These are phyloP conservation scores for Xylaria sp. DNA, from an alignment of 2,329 filamentous ascomycete genomes.

Conservation along the genomic window DNA sequence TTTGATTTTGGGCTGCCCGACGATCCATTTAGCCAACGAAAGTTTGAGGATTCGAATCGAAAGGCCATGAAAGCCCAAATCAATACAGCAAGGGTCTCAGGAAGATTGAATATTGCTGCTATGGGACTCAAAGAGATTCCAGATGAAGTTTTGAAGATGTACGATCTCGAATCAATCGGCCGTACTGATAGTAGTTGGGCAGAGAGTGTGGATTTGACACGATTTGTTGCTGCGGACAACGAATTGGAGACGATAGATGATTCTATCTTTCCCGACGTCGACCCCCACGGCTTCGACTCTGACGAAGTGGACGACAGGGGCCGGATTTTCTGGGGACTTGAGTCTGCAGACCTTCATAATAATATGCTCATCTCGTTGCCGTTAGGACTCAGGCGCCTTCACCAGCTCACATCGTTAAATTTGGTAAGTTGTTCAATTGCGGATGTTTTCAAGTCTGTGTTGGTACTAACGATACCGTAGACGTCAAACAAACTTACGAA, in stretches of 20 bases:
- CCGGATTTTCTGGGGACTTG: constrained; percentile 81
- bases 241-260: constrained; percentile 78
- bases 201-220: constrained; percentile 85
- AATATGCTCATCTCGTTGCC: constrained; percentile 78
- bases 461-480: constrained; percentile 48
- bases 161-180: constrained; percentile 74
- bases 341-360: constrained; percentile 83
- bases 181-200: constrained; percentile 77
- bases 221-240: constrained; percentile 88
- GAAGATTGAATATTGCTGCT: constrained; percentile 86
- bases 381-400: constrained; percentile 73
- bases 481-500: constrained; percentile 82
- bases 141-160: constrained; percentile 86
- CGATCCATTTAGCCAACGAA: constrained; percentile 74
- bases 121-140: constrained; percentile 82
- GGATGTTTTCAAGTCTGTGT: background rate
- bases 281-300: constrained; percentile 53
- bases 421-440: constrained; percentile 58
- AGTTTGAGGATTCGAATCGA: constrained; percentile 62
- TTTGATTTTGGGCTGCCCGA: constrained; percentile 65
- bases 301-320: constrained; percentile 69
- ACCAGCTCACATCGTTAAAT: constrained; percentile 80
- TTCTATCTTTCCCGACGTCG: constrained; percentile 76
- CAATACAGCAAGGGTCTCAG: constrained; percentile 73
- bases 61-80: constrained; percentile 77